Base-by-base conservation (phyloP, 306 rosid genomes). In the Rosa chinensis region DNA sequence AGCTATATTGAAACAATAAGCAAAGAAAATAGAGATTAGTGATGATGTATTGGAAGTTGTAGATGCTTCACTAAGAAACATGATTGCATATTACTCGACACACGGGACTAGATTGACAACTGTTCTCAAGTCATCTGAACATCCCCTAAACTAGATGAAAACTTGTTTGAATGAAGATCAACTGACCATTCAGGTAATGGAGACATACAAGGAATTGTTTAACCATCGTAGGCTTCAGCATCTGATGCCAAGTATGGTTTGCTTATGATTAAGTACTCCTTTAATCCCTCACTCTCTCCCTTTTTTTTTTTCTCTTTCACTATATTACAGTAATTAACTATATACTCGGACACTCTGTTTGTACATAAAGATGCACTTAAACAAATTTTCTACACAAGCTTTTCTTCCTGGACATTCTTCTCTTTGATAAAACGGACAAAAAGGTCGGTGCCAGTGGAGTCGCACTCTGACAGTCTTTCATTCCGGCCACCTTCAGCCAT, bases 401-500 rank as follows among this genome's bases (percentile, higher is more conserved):
- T 83, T 13, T 66, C 62, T 45, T 84, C 55, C 80, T 84, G 69
- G 74, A 78, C 77, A 45, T 77, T 73, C 76, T 78, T 79, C 69
- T 69, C 84, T 82, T 48, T 84, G 77, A 92, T 88, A 76, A 87
- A 89, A 49, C 96, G 92, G 67, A 95, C 97, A 4, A 86, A 88
- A 49, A 95, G 89, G 82, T 89, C 74, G 61, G 86, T 90, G 28
- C 92, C 89, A 7, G 58, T 43, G 28, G 90, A 56, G 82, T 92
- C 96, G 8, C 66, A 14, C 20, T 90, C 80, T 0, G 96, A 56
- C 40, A 91, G 79, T 79, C 79, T 86, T 12, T 80, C 56, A 52
- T 66, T 88, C 77, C 85, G 74, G 55, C 92, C 93, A 73, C 92
- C 92, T 47, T 89, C 92, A 8, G 88, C 84, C 99, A 94, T 91